These are phyloP conservation scores for Scheffersomyces segobiensis DNA, from an alignment of 1,139 yeast genomes.

Conservation along the genomic window DNA sequence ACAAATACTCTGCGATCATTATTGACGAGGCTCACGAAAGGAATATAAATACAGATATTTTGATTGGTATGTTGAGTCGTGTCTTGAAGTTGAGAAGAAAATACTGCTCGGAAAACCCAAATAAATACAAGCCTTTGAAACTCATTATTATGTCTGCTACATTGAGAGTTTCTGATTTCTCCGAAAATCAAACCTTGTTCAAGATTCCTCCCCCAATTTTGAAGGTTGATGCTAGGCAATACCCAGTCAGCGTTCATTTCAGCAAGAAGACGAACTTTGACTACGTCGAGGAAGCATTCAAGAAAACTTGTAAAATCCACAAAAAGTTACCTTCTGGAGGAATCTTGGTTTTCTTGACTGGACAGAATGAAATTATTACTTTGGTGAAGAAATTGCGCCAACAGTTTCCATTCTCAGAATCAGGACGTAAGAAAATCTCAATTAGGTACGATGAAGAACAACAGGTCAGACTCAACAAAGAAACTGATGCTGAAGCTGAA, in stretches of 20 bases:
- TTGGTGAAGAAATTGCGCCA: slow-evolving; percentile 68
- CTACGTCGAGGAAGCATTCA: slow-evolving; percentile 84
- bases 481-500: slow-evolving; percentile 79
- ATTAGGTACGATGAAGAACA: slow-evolving; percentile 18
- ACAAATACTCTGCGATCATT: slow-evolving; percentile 80
- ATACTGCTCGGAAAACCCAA: slow-evolving; percentile 48
- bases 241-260: slow-evolving; percentile 91
- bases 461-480: slow-evolving; percentile 55
- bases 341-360: slow-evolving; percentile 86
- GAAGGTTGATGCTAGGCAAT: slow-evolving; percentile 92
- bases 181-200: slow-evolving; percentile 75
- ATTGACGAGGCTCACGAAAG: slow-evolving; percentile 99
- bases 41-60: slow-evolving; percentile 90
- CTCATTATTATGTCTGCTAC: slow-evolving; percentile 93
- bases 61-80: slow-evolving; percentile 92
- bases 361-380: slow-evolving; percentile 85
- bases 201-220: slow-evolving; percentile 83
- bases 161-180: slow-evolving; percentile 85
- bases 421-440: slow-evolving; percentile 14
- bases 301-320: slow-evolving; percentile 86
- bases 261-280: slow-evolving; percentile 74
- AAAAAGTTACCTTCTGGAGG: slow-evolving; percentile 90
- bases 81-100: slow-evolving; percentile 74
- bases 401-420: slow-evolving; percentile 63
- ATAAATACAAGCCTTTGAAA: slow-evolving; percentile 58